Conservation (phyloP, 768 basidiomycete species). For the Candolleomyces aberdarensis region DNA sequence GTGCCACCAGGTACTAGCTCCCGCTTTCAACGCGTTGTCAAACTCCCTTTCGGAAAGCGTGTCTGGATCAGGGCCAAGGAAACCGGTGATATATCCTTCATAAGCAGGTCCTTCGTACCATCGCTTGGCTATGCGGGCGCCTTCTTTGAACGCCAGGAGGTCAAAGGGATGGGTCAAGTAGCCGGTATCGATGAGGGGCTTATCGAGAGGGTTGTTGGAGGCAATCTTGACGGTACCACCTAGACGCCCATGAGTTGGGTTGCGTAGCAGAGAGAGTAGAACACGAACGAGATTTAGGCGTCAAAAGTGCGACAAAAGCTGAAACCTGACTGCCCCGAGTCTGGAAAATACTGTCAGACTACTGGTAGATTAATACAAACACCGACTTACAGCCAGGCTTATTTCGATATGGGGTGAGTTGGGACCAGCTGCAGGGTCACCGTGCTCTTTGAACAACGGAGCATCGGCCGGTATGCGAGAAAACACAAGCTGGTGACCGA, state of each 20-base stretch:
- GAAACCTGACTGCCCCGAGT: neutral
- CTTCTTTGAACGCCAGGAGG: no score
- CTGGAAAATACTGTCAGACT: neutral
- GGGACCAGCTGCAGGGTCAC: conserved; percentile 12
- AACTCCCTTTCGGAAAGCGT: neutral
- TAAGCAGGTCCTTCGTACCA: neutral
- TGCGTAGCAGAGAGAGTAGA: neutral
- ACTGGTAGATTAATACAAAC: conserved; percentile 9
- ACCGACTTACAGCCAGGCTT: neutral
- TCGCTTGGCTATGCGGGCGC: conserved; percentile 7
- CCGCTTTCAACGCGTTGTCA: neutral
- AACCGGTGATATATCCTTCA: neutral
- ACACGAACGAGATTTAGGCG: neutral
- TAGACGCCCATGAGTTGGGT: conserved; percentile 11
- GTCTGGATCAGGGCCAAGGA: neutral
- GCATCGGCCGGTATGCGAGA: conserved; percentile 8
- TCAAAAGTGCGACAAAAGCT: neutral
- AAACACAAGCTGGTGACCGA: conserved; percentile 17
- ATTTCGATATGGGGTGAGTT: conserved; percentile 15
- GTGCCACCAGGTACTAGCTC: conserved; percentile 11
- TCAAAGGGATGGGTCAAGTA: no score
- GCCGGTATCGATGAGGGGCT: no score
- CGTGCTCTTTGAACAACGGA: conserved; percentile 1
- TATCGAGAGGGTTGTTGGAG: neutral
- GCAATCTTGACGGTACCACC: conserved; percentile 10